phyloP scores from a whole-genome alignment of 75 land plant species.

The Sequoia sempervirens region DNA sequence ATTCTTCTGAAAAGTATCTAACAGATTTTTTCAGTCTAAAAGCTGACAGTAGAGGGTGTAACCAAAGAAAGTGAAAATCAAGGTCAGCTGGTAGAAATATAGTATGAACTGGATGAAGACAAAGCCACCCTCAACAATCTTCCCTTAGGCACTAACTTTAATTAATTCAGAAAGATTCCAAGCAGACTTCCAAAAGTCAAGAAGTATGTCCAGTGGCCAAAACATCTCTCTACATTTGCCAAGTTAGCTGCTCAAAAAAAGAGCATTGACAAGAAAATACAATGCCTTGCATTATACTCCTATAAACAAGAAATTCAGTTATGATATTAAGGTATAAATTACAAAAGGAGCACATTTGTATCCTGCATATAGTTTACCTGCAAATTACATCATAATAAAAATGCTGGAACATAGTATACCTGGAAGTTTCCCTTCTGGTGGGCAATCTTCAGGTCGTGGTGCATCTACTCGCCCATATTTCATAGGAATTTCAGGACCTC shows the following conservation, averaged over 20 bases:
- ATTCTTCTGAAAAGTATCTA: neutral
- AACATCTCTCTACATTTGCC: neutral
- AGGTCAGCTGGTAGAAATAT: neutral
- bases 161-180: neutral
- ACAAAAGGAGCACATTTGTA: neutral
- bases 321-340: neutral
- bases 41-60: neutral
- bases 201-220: neutral
- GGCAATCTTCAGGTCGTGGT: constrained; percentile 73
- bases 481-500: constrained; percentile 96
- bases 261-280: neutral
- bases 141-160: neutral
- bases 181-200: neutral
- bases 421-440: constrained; percentile 94
- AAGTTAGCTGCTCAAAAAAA: neutral
- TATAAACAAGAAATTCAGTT: neutral
- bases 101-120: neutral
- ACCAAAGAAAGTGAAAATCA: neutral
- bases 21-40: neutral
- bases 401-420: constrained; percentile 28
- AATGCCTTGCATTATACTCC: neutral
- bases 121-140: neutral
- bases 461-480: constrained; percentile 88
- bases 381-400: neutral
- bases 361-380: neutral